Evolutionary conservation across 495 filamentous ascomycete species (phyloP).

Genomic region (Cercophora newfieldiana): DNA sequence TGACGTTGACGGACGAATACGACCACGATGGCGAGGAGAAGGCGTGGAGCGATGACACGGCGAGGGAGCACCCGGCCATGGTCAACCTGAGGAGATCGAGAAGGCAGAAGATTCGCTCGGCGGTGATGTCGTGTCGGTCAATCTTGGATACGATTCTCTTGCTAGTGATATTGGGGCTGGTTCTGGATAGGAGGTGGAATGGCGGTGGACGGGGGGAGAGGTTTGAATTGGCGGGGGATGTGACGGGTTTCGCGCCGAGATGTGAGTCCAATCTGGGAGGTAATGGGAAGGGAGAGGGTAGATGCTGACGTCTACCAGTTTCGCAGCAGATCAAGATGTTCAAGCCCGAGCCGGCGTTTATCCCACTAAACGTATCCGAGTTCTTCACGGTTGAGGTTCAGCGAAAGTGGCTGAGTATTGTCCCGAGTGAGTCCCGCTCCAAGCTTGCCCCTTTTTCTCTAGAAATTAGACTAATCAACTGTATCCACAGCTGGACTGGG

Average conservation of each 20-base stretch:
- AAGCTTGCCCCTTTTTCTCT: background rate
- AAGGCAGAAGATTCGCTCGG: background rate
- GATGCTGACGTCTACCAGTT: slow-evolving; percentile 26
- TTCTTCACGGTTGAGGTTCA: slow-evolving; percentile 43
- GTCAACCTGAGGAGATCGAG: background rate
- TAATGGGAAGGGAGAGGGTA: background rate
- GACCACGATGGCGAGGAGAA: slow-evolving; percentile 2
- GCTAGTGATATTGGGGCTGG: slow-evolving; percentile 34
- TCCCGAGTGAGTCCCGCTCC: slow-evolving; percentile 39
- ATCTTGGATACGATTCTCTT: slow-evolving; percentile 39
- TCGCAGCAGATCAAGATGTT: slow-evolving; percentile 48
- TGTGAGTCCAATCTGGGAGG: slow-evolving; percentile 20
- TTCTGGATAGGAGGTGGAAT: slow-evolving; percentile 30
- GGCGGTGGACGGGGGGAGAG: slow-evolving; percentile 12
- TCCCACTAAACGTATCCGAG: slow-evolving; percentile 45
- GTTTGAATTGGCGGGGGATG: slow-evolving; percentile 37
- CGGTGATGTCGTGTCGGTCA: slow-evolving; percentile 24
- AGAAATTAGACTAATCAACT: background rate
- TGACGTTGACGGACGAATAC: slow-evolving; percentile 1
- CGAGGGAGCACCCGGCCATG: background rate
- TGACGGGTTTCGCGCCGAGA: slow-evolving; percentile 41
- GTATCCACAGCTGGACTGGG: slow-evolving; percentile 39
- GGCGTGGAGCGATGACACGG: slow-evolving; percentile 22
- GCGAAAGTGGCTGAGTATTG: slow-evolving; percentile 43
- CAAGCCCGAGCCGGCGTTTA: slow-evolving; percentile 39